These are phyloP conservation scores for Fusarium praegraminearum DNA, from an alignment of 2,329 filamentous ascomycete genomes.

Conservation along the genomic window DNA sequence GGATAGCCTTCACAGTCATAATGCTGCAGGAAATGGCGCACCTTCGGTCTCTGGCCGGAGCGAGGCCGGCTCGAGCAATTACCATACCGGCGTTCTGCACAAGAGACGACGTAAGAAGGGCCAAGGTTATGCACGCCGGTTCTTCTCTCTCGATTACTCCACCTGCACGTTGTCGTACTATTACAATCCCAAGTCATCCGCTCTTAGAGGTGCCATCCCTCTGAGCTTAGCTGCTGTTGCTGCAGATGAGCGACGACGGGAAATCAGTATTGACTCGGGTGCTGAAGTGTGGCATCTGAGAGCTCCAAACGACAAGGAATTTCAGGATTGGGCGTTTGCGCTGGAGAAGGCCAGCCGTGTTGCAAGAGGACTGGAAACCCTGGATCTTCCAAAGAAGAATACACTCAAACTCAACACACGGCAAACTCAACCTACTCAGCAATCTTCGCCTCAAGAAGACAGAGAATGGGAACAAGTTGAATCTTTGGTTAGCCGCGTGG, in stretches of 20 bases:
- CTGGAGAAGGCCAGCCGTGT: slow-evolving; percentile 83
- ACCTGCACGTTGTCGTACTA: slow-evolving; percentile 97
- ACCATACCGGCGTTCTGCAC: slow-evolving; percentile 86
- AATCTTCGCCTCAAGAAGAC: slow-evolving; percentile 69
- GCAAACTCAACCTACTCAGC: slow-evolving; percentile 46
- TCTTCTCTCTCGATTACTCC: slow-evolving; percentile 95
- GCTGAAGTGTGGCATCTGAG: slow-evolving; percentile 97
- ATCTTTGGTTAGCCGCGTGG: slow-evolving; percentile 84
- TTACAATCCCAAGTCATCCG: slow-evolving; percentile 91
- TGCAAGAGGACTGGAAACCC: slow-evolving; percentile 65
- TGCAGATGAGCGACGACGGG: slow-evolving; percentile 85
- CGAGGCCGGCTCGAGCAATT: slow-evolving; percentile 63
- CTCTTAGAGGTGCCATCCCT: slow-evolving; percentile 90
- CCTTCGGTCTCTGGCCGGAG: slow-evolving; percentile 66
- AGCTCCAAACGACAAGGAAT: slow-evolving; percentile 85
- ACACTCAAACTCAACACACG: slow-evolving; percentile 48
- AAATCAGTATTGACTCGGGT: slow-evolving; percentile 96
- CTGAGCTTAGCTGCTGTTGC: slow-evolving; percentile 91
- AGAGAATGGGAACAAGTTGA: slow-evolving; percentile 90
- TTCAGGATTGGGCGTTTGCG: slow-evolving; percentile 86
- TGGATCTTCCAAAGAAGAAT: slow-evolving; percentile 45
- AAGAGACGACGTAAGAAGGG: slow-evolving; percentile 94
- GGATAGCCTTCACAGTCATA: slow-evolving; percentile 70
- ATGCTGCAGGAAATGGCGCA: slow-evolving; percentile 56
- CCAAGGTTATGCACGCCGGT: slow-evolving; percentile 91